Conservation (phyloP, 2,329 filamentous ascomycete genomes). For the Claviceps sp. region DNA sequence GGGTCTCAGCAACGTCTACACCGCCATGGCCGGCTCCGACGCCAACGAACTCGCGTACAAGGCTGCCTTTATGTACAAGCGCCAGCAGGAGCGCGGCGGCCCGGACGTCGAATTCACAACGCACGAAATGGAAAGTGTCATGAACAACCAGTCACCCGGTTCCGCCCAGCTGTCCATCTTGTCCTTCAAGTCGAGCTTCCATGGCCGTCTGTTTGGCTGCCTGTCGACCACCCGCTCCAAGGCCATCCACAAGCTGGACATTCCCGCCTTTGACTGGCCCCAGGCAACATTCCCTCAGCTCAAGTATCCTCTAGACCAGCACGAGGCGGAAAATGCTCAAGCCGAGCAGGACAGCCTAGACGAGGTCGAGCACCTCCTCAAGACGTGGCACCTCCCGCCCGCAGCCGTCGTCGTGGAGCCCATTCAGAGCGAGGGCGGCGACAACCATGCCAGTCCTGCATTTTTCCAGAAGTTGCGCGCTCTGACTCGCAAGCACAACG, state of each 20-base stretch:
- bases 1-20: conserved; percentile 81
- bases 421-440: conserved; percentile 84
- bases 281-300: conserved; percentile 74
- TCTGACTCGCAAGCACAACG: conserved; percentile 61
- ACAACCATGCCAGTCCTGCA: conserved; percentile 79
- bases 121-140: conserved; percentile 59
- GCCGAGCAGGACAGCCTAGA: conserved; percentile 71
- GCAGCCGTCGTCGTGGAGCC: conserved; percentile 79
- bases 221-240: conserved; percentile 85
- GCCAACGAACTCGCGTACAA: conserved; percentile 94
- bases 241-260: conserved; percentile 89
- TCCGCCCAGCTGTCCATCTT: conserved; percentile 69
- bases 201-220: conserved; percentile 78
- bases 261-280: conserved; percentile 90
- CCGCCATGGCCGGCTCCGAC: conserved; percentile 76
- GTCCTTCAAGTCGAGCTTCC: conserved; percentile 79
- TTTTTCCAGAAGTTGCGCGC: conserved; percentile 80
- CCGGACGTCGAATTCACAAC: conserved; percentile 63
- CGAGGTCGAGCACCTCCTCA: conserved; percentile 72
- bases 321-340: conserved; percentile 65
- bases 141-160: conserved; percentile 70
- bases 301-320: conserved; percentile 75
- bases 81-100: conserved; percentile 69
- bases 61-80: conserved; percentile 87
- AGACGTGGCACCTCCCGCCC: conserved; percentile 64